These are phyloP conservation scores for Rosa rugosa DNA, from an alignment of 306 rosid genomes.

Conservation along the genomic window DNA sequence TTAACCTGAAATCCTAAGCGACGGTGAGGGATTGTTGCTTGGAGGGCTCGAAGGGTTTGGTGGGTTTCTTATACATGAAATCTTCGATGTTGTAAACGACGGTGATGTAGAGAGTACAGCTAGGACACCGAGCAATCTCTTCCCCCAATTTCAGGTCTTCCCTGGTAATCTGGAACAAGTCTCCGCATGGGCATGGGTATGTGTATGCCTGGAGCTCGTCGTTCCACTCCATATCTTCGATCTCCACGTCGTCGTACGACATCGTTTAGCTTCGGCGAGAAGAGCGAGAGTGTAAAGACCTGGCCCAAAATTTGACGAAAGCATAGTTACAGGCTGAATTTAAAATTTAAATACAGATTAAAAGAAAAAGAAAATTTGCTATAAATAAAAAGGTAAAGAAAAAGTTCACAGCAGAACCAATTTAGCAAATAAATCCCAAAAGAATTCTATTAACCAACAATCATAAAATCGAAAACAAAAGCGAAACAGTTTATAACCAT, in stretches of 20 bases:
- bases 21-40: slow-evolving; percentile 53
- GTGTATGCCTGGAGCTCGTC: slow-evolving; percentile 74
- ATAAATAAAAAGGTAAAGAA: too few relatives aligned
- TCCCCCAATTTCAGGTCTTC: slow-evolving; percentile 84
- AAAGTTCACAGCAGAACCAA: too few relatives aligned
- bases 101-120: slow-evolving; percentile 91
- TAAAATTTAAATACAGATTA: too few relatives aligned
- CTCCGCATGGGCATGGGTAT: slow-evolving; percentile 95
- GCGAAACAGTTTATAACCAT: too few relatives aligned
- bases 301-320: too few relatives aligned
- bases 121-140: slow-evolving; percentile 96
- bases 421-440: too few relatives aligned
- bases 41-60: slow-evolving; percentile 36
- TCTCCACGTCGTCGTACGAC: slow-evolving; percentile 98
- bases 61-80: slow-evolving; percentile 49
- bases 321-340: too few relatives aligned
- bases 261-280: slow-evolving; percentile 24
- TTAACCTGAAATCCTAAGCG: slow-evolving; percentile 51
- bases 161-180: slow-evolving; percentile 83
- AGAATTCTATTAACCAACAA: too few relatives aligned
- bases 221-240: slow-evolving; percentile 98
- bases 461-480: too few relatives aligned
- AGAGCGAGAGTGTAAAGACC: too few relatives aligned
- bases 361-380: too few relatives aligned
- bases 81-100: slow-evolving; percentile 85